These are phyloP conservation scores for Sicyos edulis DNA, from an alignment of 306 rosid genomes.

Conservation along the genomic window DNA sequence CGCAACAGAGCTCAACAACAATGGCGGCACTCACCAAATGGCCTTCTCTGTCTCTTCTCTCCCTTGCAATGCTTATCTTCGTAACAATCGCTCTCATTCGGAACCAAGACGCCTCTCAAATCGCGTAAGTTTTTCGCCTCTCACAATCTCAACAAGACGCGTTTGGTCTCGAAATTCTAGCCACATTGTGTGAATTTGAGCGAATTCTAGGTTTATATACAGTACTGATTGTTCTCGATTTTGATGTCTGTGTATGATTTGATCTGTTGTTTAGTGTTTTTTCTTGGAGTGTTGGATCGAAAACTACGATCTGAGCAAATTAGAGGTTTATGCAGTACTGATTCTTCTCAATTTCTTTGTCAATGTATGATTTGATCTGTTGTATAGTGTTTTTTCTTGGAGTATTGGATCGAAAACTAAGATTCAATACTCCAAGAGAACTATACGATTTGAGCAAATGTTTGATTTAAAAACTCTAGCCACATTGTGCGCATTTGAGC, in stretches of 20 bases:
- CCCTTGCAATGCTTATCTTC: not conserved
- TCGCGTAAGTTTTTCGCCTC: not conserved
- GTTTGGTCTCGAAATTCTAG: not conserved
- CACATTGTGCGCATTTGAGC: too few species aligned
- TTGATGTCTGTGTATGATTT: not conserved
- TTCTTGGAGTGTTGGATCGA: too few species aligned
- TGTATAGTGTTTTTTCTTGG: not conserved
- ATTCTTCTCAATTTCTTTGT: not conserved
- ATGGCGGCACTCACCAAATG: conserved; percentile 14
- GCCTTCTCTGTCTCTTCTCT: not conserved
- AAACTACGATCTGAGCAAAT: too few species aligned
- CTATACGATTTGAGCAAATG: too few species aligned
- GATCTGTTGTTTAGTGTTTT: not conserved
- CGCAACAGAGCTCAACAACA: not conserved
- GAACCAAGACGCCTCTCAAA: not conserved
- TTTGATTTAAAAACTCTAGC: too few species aligned
- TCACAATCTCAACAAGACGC: not conserved
- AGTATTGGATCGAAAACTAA: too few species aligned
- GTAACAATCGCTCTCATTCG: conserved; percentile 8
- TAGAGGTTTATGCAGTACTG: not conserved
- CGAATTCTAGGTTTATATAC: not conserved
- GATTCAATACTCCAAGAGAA: too few species aligned
- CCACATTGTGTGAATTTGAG: conserved; percentile 8
- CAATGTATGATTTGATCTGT: not conserved
- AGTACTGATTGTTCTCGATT: not conserved